Percentiles rank a stretch among this genome's conserved stretches.
phyloP scores from a whole-genome alignment of 2,329 filamentous ascomycete genomes.

The Byssochlamys sp. region DNA sequence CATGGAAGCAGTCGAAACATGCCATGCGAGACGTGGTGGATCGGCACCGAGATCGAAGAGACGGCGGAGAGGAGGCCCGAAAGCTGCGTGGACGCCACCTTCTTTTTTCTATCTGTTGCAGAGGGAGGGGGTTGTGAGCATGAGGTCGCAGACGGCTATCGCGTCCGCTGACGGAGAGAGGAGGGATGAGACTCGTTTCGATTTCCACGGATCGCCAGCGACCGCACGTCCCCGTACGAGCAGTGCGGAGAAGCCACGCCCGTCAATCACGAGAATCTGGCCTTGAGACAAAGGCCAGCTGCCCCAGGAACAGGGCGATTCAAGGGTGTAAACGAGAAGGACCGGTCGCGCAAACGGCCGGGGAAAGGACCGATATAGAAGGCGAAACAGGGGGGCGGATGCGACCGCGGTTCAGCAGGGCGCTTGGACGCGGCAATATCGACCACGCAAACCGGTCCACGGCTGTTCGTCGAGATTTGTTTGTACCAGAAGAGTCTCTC shows the following conservation, averaged over 20 bases:
- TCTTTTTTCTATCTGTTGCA: background rate
- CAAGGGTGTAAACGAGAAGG: background rate
- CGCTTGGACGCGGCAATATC: background rate
- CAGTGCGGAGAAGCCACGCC: constrained; percentile 10
- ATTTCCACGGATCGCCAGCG: constrained; percentile 11
- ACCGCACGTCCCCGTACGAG: constrained; percentile 14
- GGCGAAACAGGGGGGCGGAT: background rate
- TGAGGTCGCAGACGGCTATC: constrained; percentile 6
- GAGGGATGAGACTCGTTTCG: constrained; percentile 6
- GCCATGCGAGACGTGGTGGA: constrained; percentile 31
- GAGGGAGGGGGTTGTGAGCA: constrained; percentile 10
- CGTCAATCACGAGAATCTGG: background rate
- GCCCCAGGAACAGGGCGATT: background rate
- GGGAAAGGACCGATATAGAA: background rate
- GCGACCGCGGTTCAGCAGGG: constrained; percentile 1
- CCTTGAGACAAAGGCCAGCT: background rate
- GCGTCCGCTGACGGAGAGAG: constrained; percentile 13
- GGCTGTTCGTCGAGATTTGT: background rate
- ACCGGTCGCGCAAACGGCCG: background rate
- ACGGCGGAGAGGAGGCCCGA: constrained; percentile 5
- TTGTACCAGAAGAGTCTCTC: background rate
- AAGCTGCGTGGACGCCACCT: constrained; percentile 4
- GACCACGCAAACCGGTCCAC: background rate
- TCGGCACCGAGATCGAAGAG: background rate
- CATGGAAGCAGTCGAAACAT: constrained; percentile 42